Evolutionary conservation across 768 basidiomycete genomes (phyloP), one percentile per base, ranked within the genome.

Genomic region (Rossbeevera mucosa): DNA sequence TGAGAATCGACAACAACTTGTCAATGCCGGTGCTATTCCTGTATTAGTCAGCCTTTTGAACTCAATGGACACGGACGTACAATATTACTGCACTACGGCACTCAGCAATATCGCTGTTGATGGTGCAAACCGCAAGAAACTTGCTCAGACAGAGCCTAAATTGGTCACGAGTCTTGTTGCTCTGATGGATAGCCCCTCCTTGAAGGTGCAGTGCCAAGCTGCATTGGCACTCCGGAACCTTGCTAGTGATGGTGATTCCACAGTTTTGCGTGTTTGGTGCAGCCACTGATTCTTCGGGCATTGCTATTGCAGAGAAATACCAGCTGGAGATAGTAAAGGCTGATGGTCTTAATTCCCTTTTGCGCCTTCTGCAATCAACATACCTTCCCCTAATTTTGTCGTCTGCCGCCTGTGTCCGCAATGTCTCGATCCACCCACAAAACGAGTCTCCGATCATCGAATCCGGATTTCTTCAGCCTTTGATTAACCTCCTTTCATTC

Each of bases 361-460:
- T 98, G 40, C 91, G 96, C 44, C 86, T 99, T 26, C 78, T 99
- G 25, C 92, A 94, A 67, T 98, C 95, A 1, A 90, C 94, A 3
- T 99, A 96, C 67, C 87, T 98, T 21, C 96, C 96, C 20, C 85
- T 98, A 57, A 98, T 99, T 62, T 83, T 99, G 41, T 98, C 96
- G 3, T 92, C 95, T 42, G 96, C 96, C 42, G 96, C 96, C 0
- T 99, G 96, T 66, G 95, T 98, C 44, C 91, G 96, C 55, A 99
- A 99, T 64, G 96, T 99, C 29, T 98, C 95, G 7, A 99, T 98
- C 53, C 96, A 98, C 69, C 96, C 96, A 0, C 83, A 86, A 66
- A 99, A 99, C 76, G 96, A 98, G 71, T 96, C 94, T 1, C 96
- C 95, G 16, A 99, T 99, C 69, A 99, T 99, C 68, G 96, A 99